Base-by-base conservation (phyloP, 768 basidiomycete genomes). In the Mycena polygramma region DNA sequence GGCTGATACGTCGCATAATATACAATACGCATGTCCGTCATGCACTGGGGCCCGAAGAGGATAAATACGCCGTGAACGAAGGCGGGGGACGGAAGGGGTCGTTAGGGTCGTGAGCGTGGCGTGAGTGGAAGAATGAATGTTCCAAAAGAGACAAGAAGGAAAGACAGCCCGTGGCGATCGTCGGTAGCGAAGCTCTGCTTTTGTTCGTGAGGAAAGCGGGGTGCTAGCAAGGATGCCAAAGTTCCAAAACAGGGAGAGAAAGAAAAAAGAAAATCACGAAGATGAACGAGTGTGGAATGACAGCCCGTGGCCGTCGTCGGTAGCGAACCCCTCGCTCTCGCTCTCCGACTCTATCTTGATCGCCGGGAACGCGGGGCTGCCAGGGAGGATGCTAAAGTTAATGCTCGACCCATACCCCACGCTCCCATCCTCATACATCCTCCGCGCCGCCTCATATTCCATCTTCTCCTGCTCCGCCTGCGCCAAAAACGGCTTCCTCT, bases 381-480 rank as follows among this genome's bases (percentile, higher is more conserved):
- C 88, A 8, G 92, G 91, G 39, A 94, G 84, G 78, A 94, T 91
- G 80, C 92, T 93, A 77, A 94, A 94, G 78, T 93, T 94, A 86
- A 94, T 93, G 55, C 87, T 93, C 17, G 89, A 88, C 11, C 88
- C 88, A 74, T 90, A 87, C 14, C 86, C 90, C 13, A 88, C 85
- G 24, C 91, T 86, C 63, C 93, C 93, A 75, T 96, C 94, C 79
- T 98, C 96, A 76, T 98, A 98, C 57, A 95, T 74, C 79, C 93
- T 89, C 53, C 94, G 86, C 43, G 95, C 93, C 41, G 90, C 87
- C 77, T 97, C 95, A 80, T 97, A 97, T 75, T 95, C 93, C 83
- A 95, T 90, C 83, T 97, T 97, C 87, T 97, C 96, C 78, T 94
- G 92, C 79, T 97, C 96, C 17, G 96, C 96, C 80, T 95, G 95